These are phyloP conservation scores for Penicillium fuscoglaucum DNA, from an alignment of 2,329 filamentous ascomycete genomes.

Conservation along the genomic window DNA sequence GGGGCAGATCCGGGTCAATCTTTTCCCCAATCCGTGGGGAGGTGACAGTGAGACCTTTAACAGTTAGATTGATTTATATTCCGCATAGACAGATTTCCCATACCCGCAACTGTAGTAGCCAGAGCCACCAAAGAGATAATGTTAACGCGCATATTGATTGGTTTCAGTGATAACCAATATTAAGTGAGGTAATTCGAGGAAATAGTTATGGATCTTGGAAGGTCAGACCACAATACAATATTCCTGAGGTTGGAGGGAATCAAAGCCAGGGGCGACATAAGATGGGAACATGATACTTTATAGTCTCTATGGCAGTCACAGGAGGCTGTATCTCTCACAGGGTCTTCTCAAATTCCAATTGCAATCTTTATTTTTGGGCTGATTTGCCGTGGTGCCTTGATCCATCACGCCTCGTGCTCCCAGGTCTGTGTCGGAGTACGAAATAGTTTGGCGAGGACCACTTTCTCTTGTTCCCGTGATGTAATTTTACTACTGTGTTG, in stretches of 20 bases:
- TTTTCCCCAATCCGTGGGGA: slow-evolving; percentile 34
- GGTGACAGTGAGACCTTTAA: slow-evolving; percentile 36
- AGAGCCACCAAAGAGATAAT: slow-evolving; percentile 30
- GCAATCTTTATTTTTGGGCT: slow-evolving; percentile 16
- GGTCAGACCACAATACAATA: not conserved
- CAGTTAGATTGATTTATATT: not conserved
- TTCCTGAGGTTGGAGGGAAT: slow-evolving; percentile 8
- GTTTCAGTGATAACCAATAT: not conserved
- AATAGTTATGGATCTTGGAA: not conserved
- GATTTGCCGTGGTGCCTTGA: slow-evolving; percentile 14
- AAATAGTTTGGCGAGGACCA: slow-evolving; percentile 5
- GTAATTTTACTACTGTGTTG: not conserved
- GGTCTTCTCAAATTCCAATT: slow-evolving; percentile 4
- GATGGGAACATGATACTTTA: slow-evolving; percentile 12
- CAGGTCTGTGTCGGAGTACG: slow-evolving; percentile 17
- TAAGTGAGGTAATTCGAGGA: not conserved
- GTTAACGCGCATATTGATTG: slow-evolving; percentile 32
- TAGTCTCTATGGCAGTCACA: slow-evolving; percentile 5
- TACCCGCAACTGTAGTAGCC: slow-evolving; percentile 34
- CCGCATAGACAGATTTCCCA: not conserved
- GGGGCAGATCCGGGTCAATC: slow-evolving; percentile 40
- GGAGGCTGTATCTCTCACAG: not conserved
- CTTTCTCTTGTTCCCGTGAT: not conserved
- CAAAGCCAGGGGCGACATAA: slow-evolving; percentile 4
- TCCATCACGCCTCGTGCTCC: slow-evolving; percentile 19